phyloP scores from a whole-genome alignment of 2,329 filamentous ascomycete genomes.

The Hypoxylon rubiginosum region DNA sequence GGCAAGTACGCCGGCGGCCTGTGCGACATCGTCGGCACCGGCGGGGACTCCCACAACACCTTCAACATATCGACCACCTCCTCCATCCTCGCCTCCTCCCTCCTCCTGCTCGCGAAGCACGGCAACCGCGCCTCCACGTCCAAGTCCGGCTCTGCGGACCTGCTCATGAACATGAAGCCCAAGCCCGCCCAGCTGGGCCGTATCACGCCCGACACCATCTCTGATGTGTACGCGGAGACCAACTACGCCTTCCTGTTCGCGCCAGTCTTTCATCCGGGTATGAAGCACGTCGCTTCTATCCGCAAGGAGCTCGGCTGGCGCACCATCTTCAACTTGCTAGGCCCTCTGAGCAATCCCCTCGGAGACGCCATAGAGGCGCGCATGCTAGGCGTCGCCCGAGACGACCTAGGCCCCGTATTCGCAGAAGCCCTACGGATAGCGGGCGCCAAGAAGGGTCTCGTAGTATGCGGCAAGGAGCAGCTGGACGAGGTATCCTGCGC shows the following conservation, averaged over 20 bases:
- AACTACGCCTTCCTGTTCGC: slow-evolving; percentile 98
- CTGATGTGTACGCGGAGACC: slow-evolving; percentile 78
- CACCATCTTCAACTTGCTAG: slow-evolving; percentile 97
- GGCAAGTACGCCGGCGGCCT: slow-evolving; percentile 86
- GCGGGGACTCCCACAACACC: slow-evolving; percentile 95
- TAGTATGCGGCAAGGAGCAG: slow-evolving; percentile 94
- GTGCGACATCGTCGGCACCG: slow-evolving; percentile 96
- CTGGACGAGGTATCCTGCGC: slow-evolving; percentile 96
- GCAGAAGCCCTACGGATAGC: slow-evolving; percentile 83
- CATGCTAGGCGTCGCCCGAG: slow-evolving; percentile 91
- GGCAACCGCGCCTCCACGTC: slow-evolving; percentile 96
- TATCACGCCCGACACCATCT: slow-evolving; percentile 78
- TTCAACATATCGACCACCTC: slow-evolving; percentile 98
- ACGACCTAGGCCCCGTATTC: slow-evolving; percentile 89
- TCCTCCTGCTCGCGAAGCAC: slow-evolving; percentile 92
- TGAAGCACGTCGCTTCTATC: slow-evolving; percentile 88
- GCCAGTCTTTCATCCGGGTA: slow-evolving; percentile 95
- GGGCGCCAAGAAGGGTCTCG: slow-evolving; percentile 84
- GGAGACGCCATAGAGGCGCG: slow-evolving; percentile 88
- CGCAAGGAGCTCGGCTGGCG: slow-evolving; percentile 91
- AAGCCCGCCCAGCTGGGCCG: slow-evolving; percentile 79
- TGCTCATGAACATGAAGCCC: slow-evolving; percentile 82
- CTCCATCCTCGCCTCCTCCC: slow-evolving; percentile 88
- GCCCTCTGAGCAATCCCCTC: slow-evolving; percentile 91
- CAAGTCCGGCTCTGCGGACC: slow-evolving; percentile 93